Conservation (phyloP, 148 eudicot genomes). For the Selenicereus undatus region DNA sequence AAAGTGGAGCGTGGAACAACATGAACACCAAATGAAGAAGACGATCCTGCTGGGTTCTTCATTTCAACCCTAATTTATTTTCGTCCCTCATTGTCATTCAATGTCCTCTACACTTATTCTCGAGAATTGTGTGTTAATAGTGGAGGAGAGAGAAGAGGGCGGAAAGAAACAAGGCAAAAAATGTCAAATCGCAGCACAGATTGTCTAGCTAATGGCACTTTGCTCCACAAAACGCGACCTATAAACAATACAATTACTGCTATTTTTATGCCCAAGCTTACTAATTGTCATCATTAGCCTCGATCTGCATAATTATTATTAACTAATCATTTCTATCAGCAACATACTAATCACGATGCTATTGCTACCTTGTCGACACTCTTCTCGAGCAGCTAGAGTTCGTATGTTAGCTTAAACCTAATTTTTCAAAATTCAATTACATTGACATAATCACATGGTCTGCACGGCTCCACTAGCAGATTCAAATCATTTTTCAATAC, state of each 20-base stretch:
- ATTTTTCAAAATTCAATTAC: too few relatives aligned
- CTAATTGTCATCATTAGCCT: conserved; percentile 5
- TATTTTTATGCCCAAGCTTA: neutral
- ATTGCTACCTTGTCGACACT: neutral
- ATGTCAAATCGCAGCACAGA: neutral
- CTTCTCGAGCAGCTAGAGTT: neutral
- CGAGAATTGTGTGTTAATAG: neutral
- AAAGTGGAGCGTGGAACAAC: neutral
- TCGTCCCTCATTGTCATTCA: neutral
- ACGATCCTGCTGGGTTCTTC: neutral
- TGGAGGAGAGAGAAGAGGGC: neutral
- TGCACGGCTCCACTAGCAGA: too few relatives aligned
- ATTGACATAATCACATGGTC: too few relatives aligned
- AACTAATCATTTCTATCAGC: neutral
- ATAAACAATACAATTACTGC: neutral
- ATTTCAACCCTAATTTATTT: neutral
- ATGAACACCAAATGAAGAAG: neutral
- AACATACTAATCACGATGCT: neutral
- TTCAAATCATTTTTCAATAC: too few relatives aligned
- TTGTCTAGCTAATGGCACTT: neutral
- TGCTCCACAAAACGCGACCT: neutral
- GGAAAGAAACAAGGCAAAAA: neutral
- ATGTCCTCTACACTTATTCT: neutral
- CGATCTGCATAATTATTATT: neutral
- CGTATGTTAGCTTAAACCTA: too few relatives aligned